Evolutionary conservation across 371 early-diverging fungal species (phyloP), one percentile per base, ranked within the genome.

Genomic region (Capillidium rhysosporum): DNA sequence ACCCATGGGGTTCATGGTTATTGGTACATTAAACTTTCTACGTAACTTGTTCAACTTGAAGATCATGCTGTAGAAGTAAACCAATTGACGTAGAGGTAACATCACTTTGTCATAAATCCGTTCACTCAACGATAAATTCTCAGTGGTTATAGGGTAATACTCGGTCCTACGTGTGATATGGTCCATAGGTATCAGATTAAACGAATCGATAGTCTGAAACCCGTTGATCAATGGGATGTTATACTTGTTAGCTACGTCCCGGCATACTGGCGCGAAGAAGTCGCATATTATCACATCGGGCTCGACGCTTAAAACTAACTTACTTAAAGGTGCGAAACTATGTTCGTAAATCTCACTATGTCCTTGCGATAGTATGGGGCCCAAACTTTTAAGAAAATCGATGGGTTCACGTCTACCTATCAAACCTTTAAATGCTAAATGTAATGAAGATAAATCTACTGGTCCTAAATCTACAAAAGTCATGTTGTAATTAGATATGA

Each of bases 271-370:
- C 7, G 49, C 3, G 14, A 31, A 28, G 18, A 31, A 31, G 20
- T 49, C 49, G 21, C 49, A 49, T 3, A 49, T 31, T 16, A 49
- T 31, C 14, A 49, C 3, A 49, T 49, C 49, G 14, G 49, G 49
- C 14, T 31, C 26, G 4, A 20, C 7, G 7, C 9, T 23, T 29
- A 18, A 10, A 8, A 47, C 8, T 18, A 47, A 4, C 25, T 25
- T 7, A 25, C 16, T 47, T 8, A 47, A 43, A 8, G 43, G 21
- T 18, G 5, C 43, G 18, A 43, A 43, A 18, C 18, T 18, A 8
- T 43, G 18, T 18, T 43, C 43, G 21, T 43, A 43, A 8, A 43
- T 5, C 18, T 21, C 18, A 7, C 14, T 7, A 7, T 18, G 16
- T 5, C 16, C 21, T 14, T 43, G 16, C 7, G 18, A 14, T 7